phyloP scores from a whole-genome alignment of 225 moss, liverwort and hornwort species.

The Straminergon stramineum region DNA sequence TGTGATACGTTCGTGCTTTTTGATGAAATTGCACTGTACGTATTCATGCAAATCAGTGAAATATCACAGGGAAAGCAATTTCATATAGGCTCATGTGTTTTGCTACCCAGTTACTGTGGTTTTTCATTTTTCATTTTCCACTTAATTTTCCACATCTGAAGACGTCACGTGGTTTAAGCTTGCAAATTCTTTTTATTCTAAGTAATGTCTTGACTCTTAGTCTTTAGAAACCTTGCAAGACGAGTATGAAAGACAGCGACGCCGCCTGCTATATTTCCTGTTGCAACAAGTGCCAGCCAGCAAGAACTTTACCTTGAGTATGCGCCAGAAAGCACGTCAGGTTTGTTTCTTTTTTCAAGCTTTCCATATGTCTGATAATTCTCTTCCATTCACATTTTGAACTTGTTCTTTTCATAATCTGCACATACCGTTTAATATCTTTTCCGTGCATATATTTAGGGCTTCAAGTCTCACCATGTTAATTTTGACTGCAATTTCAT shows the following conservation, averaged over 20 bases:
- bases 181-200: background rate
- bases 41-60: background rate
- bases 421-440: background rate
- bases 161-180: background rate
- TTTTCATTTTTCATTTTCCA: background rate
- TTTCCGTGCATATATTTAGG: background rate
- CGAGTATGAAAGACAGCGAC: slow-evolving; percentile 90
- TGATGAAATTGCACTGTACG: background rate
- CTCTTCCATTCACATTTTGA: background rate
- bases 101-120: background rate
- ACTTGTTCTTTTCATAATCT: background rate
- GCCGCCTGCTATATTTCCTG: slow-evolving; percentile 80
- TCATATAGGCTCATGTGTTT: background rate
- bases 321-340: slow-evolving; percentile 88
- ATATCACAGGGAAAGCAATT: background rate
- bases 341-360: slow-evolving; percentile 17
- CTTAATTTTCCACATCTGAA: background rate
- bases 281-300: slow-evolving; percentile 94
- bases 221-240: slow-evolving; percentile 95
- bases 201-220: slow-evolving; percentile 20
- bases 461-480: background rate
- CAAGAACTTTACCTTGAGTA: slow-evolving; percentile 81
- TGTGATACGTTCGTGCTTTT: background rate
- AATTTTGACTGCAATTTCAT: background rate
- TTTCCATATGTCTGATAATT: background rate